Evolutionary conservation across 2,329 filamentous ascomycete species (phyloP).

Genomic region (Helminthosporium solani): DNA sequence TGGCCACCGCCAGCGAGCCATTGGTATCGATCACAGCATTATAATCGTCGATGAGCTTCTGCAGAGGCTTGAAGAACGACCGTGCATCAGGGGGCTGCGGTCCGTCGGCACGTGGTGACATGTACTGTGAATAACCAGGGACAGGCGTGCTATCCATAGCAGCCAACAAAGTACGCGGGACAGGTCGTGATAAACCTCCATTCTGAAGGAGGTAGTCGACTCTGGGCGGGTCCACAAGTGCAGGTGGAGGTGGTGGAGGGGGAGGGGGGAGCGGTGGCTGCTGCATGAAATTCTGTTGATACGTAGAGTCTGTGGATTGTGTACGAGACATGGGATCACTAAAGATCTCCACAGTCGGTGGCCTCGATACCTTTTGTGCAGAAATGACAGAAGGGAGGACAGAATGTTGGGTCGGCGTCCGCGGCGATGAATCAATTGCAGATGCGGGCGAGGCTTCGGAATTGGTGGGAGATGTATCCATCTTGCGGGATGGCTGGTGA

Average conservation of each 20-base stretch:
- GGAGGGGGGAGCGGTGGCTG: conserved; percentile 72
- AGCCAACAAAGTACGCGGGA: conserved; percentile 73
- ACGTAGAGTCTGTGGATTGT: conserved; percentile 37
- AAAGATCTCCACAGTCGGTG: conserved; percentile 48
- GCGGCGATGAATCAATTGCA: conserved; percentile 47
- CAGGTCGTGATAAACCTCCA: conserved; percentile 71
- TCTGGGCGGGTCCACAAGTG: conserved; percentile 67
- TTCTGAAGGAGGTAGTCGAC: conserved; percentile 93
- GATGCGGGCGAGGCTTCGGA: conserved; percentile 45
- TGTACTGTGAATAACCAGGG: conserved; percentile 60
- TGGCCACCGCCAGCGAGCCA: conserved; percentile 91
- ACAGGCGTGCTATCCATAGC: conserved; percentile 59
- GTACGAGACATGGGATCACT: conserved; percentile 40
- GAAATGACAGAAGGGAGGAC: conserved; percentile 37
- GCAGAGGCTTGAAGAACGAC: conserved; percentile 78
- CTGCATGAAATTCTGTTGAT: conserved; percentile 54
- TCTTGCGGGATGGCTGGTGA: conserved; percentile 25
- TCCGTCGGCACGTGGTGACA: conserved; percentile 52
- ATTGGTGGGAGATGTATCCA: conserved; percentile 34
- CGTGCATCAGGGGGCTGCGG: conserved; percentile 59
- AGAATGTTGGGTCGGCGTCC: conserved; percentile 46
- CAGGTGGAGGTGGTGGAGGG: conserved; percentile 72
- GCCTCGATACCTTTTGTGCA: conserved; percentile 32
- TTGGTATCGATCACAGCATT: conserved; percentile 76
- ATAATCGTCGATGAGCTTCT: conserved; percentile 82